Conservation (phyloP, 805 yeast genomes). For the Yamadazyma sp. region DNA sequence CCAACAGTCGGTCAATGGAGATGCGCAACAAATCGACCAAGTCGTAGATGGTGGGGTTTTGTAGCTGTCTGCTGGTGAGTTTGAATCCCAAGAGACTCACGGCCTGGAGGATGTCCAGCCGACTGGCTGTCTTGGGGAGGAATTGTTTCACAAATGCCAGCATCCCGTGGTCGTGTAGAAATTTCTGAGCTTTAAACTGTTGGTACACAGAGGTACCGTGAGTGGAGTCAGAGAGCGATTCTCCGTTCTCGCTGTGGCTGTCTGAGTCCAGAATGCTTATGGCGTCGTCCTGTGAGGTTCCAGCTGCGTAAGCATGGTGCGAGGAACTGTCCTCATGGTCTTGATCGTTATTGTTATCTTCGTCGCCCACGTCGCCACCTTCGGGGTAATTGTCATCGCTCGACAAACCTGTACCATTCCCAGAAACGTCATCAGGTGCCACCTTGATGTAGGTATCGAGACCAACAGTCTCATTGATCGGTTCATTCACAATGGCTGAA, state of each 20-base stretch:
- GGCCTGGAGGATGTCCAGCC: constrained; percentile 55
- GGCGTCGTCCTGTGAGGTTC: too few species aligned
- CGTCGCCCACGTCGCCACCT: not conserved
- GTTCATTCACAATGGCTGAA: too few species aligned
- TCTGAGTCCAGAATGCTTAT: too few species aligned
- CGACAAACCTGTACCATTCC: too few species aligned
- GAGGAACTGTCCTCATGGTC: too few species aligned
- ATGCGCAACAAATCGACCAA: constrained; percentile 54
- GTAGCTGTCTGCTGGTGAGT: constrained; percentile 10
- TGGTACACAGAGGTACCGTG: constrained; percentile 2
- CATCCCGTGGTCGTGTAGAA: constrained; percentile 60
- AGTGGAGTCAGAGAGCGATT: too few species aligned
- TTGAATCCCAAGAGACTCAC: constrained; percentile 61
- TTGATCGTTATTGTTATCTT: not conserved
- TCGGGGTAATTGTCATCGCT: too few species aligned
- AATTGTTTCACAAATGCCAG: constrained; percentile 58
- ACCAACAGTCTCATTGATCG: too few species aligned
- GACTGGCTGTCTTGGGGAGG: constrained; percentile 59
- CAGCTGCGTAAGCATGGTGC: too few species aligned
- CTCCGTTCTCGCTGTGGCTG: too few species aligned
- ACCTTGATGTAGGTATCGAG: too few species aligned
- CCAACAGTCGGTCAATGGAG: constrained; percentile 63
- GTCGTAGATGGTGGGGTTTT: constrained; percentile 10
- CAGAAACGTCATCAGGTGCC: too few species aligned
- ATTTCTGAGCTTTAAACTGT: constrained; percentile 34